A percentile compares a stretch with the other conserved stretches of the same genome.
phyloP scores from a whole-genome alignment of 2,329 filamentous ascomycete genomes.

The Colletotrichum sp. region DNA sequence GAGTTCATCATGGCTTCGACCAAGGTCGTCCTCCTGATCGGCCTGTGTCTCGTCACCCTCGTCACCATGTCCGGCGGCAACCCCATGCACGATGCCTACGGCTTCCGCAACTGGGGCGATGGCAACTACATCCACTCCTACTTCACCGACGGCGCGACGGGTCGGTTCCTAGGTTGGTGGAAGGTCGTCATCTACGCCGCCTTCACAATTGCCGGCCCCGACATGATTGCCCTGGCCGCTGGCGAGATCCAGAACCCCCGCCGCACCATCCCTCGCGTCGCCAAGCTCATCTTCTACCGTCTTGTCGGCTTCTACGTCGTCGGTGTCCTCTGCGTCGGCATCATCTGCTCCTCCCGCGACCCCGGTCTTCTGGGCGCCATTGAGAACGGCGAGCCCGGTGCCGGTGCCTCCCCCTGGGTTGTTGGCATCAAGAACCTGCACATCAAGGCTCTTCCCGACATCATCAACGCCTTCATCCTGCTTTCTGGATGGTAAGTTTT shows the following conservation, averaged over 20 bases:
- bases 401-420: constrained; percentile 58
- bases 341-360: constrained; percentile 64
- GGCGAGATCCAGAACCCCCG: constrained; percentile 70
- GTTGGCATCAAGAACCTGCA: constrained; percentile 59
- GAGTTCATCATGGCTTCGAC: constrained; percentile 62
- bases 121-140: constrained; percentile 38
- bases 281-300: constrained; percentile 76
- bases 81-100: constrained; percentile 64
- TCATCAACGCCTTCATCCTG: constrained; percentile 56
- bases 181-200: constrained; percentile 66
- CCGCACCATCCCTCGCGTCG: constrained; percentile 69
- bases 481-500: constrained; percentile 25
- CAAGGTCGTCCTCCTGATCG: constrained; percentile 53
- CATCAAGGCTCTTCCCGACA: constrained; percentile 57
- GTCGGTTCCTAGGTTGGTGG: constrained; percentile 65
- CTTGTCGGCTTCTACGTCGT: constrained; percentile 76
- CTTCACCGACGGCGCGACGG: constrained; percentile 52
- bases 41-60: constrained; percentile 67
- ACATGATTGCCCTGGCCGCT: constrained; percentile 64
- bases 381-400: constrained; percentile 48
- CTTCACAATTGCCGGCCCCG: constrained; percentile 71
- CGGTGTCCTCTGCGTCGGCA: constrained; percentile 62
- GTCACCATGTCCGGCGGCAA: constrained; percentile 73
- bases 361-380: constrained; percentile 59
- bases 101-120: constrained; percentile 63